Evolutionary conservation across 73 alveolate species (phyloP), one percentile per base, ranked within the genome.

Genomic region (Paramecium caudatum): DNA sequence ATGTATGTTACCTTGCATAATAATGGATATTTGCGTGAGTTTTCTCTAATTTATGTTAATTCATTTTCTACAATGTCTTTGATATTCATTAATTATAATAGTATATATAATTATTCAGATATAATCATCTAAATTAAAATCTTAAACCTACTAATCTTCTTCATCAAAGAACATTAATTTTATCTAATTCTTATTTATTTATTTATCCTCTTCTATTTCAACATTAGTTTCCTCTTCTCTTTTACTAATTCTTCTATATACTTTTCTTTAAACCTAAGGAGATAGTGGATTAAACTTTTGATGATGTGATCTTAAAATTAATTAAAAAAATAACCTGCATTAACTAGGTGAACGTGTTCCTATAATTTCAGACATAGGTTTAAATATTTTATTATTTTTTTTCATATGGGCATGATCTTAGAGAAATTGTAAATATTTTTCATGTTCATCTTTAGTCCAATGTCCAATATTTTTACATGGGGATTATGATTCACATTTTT

Each of bases 311-410:
- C 80, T 55, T n/a, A 55, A 55, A 55, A 10, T 55, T 5, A 0
- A 55, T 55, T 21, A 10, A 23, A 55, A 27, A 3, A 55, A 2
- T 0, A 2, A 55, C 80, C 80, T 55, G 65, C 88, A 74, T 74
- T 74, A 45, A 74, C 69, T 74, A 21, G 88, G 88, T 10, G 88
- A 41, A 41, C 88, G 62, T 41, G 88, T 74, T 39, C 88, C 68
- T 10, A 74, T 74, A 0, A 41, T 23, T 21, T 69, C 86, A 32
- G 63, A 36, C 88, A 74, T 37, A 19, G 68, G 88, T 25, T 74
- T 74, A 25, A 74, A 74, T 3, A 74, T 41, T 43, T 41, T 74
- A 9, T 37, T 74, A 23, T 41, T 74, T 39, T 74, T 74, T 13
- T 45, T 74, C 21, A 19, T n/a, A 5, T 41, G 32, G 17, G 69